These are phyloP conservation scores for Laburnicola sp. DNA, from an alignment of 2,329 filamentous ascomycete genomes.

Conservation along the genomic window DNA sequence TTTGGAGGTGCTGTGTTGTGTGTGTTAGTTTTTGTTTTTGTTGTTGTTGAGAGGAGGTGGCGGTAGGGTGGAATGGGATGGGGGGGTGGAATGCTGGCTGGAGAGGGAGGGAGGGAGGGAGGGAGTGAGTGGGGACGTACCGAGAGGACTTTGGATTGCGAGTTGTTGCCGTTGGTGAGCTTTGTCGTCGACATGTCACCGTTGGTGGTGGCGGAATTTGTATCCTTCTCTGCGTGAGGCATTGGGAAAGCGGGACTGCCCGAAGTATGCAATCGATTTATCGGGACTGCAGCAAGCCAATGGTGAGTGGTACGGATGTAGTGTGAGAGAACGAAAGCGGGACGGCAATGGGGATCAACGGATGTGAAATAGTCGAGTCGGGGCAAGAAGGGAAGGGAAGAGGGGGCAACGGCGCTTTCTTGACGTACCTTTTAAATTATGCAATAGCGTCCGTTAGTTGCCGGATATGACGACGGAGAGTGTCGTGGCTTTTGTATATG, in stretches of 20 bases:
- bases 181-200: slow-evolving; percentile 38
- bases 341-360: not conserved
- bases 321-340: not conserved
- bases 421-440: slow-evolving; percentile 4
- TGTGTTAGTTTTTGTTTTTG: not conserved
- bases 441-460: too few relatives aligned
- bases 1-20: slow-evolving; percentile 71
- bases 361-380: too few relatives aligned
- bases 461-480: too few relatives aligned
- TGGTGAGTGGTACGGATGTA: not conserved
- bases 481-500: slow-evolving; percentile 1
- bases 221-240: slow-evolving; percentile 42
- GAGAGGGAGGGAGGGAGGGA: not conserved
- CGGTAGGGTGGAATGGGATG: not conserved
- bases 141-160: slow-evolving; percentile 44
- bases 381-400: not conserved
- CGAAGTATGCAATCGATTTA: not conserved
- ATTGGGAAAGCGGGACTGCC: too few relatives aligned
- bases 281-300: not conserved
- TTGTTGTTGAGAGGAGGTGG: slow-evolving; percentile 10
- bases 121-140: slow-evolving; percentile 32
- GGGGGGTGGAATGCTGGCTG: slow-evolving; percentile 1
- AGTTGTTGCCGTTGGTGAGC: slow-evolving; percentile 47
- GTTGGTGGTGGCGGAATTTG: slow-evolving; percentile 21
- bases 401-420: too few relatives aligned